Base-by-base conservation (phyloP, 108 stramenopile species). In the Nannochloropsis granulata region DNA sequence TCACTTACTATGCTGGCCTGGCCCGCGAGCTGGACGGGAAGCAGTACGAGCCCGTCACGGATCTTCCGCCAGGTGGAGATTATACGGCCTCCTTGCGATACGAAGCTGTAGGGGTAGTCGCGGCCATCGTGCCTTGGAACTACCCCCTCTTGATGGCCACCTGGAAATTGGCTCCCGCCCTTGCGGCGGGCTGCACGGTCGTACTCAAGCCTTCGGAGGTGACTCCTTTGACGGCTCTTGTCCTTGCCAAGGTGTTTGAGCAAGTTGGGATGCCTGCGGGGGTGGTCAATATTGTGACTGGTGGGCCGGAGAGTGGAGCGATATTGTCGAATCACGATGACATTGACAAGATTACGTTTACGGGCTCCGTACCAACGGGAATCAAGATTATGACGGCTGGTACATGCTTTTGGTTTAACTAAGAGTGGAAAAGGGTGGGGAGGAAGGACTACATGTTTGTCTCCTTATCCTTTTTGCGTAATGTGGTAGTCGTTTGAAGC, bases 151-250 rank as follows among this genome's bases (percentile, higher is more conserved):
- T 95, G 12, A 87, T 96, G 84, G 93, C 93, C n/a, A 26, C 94
- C 43, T 46, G 88, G 83, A 92, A 92, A 82, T 24, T 92, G 46
- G 90, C 91, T 42, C 97, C 97, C 14, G 95, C 95, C 0, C 86
- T 97, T 44, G 95, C 93, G 14, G 94, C 95, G 2, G 97, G 97
- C 10, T 95, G 94, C 90, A 91, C 93, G 13, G 92, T 92, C 7
- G 92, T 97, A 12, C 89, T 96, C 24, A 97, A 97, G 87, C 97
- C 97, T 13, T 93, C 93, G 42, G 95, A 95, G 86, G 71, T 93
- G 78, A 94, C 95, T 78, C 97, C 97, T 2, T 84, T 95, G 43
- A 83, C 90, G 9, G 89, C 89, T 24, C 84, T 91, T 0, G 26
- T 89, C 25, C 45, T 92, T 45, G 91, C 88, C 23, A 45, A 87